Evolutionary conservation across 1,284 basidiomycete species (phyloP), one percentile per base, ranked within the genome.

Genomic region (Sporisorium graminicola): DNA sequence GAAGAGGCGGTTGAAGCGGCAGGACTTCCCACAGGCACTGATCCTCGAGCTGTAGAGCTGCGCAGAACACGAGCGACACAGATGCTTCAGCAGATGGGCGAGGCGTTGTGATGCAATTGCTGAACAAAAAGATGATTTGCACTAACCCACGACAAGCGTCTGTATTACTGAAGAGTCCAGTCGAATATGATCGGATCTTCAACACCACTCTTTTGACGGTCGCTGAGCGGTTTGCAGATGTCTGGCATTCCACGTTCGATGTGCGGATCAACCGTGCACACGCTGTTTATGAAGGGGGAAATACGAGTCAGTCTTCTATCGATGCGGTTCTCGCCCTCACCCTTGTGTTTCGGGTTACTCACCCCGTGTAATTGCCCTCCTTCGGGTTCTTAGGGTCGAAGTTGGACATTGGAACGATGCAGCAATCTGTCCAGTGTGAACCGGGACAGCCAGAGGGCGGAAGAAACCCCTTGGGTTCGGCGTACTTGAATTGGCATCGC

Each of bases 61-160:
- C 58, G 57, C 20, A 61, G 74, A 31, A 20, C 58, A 29, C 31
- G 74, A 26, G 74, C 74, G 14, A 71, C 37, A 16, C 43, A 43
- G 22, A 65, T 76, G 61, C 62, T 76, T 8, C 42, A 49, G n/a
- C 54, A 52, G 7, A 65, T 76, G 68, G 65, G 69, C 29, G 74
- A 76, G 33, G 26, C 31, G 13, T 46, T 62, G 40, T 66, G 56
- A 66, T 22, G 27, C 43, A 47, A 31, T 54, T 27, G 18, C 22
- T 35, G 26, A n/a, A n/a, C 0, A 18, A 9, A 18, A 31, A 3
- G 12, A 26, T 14, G 29, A 33, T 24, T 42, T 12, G 31, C 14
- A 31, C 2, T 47, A 24, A 26, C 16, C 27, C 26, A 47, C n/a
- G 26, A 27, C n/a, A 5, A 20, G 29, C 20, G 49, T n/a, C 29